phyloP scores from a whole-genome alignment of 257 asterid species.

The Solanum infundibuliforme region DNA sequence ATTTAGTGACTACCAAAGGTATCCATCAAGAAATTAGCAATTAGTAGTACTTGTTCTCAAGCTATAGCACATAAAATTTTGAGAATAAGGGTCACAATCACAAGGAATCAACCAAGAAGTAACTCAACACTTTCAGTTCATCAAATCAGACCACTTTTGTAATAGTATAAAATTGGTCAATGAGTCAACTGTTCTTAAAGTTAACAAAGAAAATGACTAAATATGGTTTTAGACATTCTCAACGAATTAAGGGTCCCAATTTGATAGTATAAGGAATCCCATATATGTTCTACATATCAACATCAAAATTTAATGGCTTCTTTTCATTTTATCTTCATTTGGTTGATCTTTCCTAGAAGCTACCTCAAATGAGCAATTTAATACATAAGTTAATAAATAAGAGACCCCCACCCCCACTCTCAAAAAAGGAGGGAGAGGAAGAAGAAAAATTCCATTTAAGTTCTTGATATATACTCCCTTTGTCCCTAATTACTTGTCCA shows the following conservation, averaged over 20 bases:
- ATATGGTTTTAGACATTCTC: neutral
- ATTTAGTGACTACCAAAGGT: neutral
- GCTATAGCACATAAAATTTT: neutral
- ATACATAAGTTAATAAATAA: neutral
- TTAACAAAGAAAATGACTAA: neutral
- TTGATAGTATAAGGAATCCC: neutral
- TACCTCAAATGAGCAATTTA: neutral
- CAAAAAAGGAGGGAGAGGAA: neutral
- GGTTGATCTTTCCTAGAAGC: neutral
- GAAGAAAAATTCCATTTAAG: neutral
- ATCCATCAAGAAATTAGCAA: neutral
- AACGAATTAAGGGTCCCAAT: constrained; percentile 3
- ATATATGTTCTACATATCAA: neutral
- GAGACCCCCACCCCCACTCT: neutral
- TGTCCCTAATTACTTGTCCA: too few species aligned
- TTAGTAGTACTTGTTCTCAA: neutral
- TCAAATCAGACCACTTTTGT: neutral
- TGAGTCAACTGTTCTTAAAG: constrained; percentile 8
- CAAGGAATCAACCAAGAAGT: neutral
- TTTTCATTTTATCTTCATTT: neutral
- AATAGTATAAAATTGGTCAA: constrained; percentile 6
- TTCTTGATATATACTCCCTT: neutral
- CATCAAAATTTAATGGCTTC: constrained; percentile 1
- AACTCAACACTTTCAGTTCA: neutral
- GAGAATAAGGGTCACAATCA: neutral